Conservation (phyloP, 2,329 filamentous ascomycete species). For the Xylariales sp. region DNA sequence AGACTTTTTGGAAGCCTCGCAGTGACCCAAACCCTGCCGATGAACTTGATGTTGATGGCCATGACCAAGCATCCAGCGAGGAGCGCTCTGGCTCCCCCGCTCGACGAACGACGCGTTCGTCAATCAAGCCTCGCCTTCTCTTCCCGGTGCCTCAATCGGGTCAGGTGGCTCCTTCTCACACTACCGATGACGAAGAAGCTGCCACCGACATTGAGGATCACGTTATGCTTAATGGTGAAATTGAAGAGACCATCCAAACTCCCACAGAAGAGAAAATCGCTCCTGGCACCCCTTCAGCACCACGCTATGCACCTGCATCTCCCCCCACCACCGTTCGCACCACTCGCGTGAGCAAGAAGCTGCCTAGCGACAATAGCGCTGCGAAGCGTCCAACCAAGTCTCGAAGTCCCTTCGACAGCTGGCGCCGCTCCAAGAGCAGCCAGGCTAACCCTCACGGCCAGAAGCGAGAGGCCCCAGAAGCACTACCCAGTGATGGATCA, state of each 20-base stretch:
- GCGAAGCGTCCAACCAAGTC: conserved; percentile 34
- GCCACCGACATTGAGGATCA: conserved; percentile 55
- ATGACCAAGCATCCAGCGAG: conserved; percentile 15
- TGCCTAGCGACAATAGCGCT: conserved; percentile 34
- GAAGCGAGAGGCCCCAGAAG: conserved; percentile 38
- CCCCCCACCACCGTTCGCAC: conserved; percentile 59
- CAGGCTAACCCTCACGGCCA: conserved; percentile 28
- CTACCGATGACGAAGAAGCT: conserved; percentile 55
- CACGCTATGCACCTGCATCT: conserved; percentile 52
- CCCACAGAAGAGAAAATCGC: conserved; percentile 29
- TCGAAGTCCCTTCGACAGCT: conserved; percentile 62
- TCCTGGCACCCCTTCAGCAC: conserved; percentile 48
- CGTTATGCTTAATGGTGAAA: conserved; percentile 22
- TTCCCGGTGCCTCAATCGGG: conserved; percentile 59
- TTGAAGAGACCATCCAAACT: conserved; percentile 25
- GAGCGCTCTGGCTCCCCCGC: conserved; percentile 10
- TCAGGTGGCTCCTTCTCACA: conserved; percentile 32
- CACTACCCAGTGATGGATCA: conserved; percentile 23
- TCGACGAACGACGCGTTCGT: conserved; percentile 59
- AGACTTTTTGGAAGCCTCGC: conserved; percentile 69
- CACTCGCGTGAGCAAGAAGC: conserved; percentile 53
- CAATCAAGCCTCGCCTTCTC: conserved; percentile 67
- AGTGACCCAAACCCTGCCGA: conserved; percentile 29
- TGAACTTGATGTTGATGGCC: conserved; percentile 27
- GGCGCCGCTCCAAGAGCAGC: conserved; percentile 59